Evolutionary conservation across 2,329 filamentous ascomycete species (phyloP), one percentile per base, ranked within the genome.

Genomic region (Thielaviopsis populi): DNA sequence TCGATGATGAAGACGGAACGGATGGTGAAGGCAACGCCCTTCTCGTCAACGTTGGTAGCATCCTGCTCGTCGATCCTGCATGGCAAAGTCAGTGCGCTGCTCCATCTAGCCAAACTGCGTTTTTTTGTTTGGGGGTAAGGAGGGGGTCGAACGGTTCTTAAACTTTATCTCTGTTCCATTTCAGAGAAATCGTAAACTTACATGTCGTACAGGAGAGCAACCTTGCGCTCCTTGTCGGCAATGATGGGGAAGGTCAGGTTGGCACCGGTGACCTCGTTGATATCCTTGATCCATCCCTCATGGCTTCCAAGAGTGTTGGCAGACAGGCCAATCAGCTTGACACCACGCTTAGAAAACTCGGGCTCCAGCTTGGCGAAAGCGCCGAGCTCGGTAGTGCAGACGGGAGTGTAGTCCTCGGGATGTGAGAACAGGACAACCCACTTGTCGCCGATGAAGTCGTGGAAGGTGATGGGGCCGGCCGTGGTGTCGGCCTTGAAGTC

Each of bases 1-100:
- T 96, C 91, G 75, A 96, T 94, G 77, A 96, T 81, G 81, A 95
- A 96, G 73, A 96, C 91, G 70, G 88, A 90, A 71, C 91, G 89
- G 77, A 96, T 95, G 70, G 91, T 96, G 78, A 95, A 92, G 64
- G 91, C 90, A 70, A 92, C 88, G 70, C 87, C 87, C 82, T 89
- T 89, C 71, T 81, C 75, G 74, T 91, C 87, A 65, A 91, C 85
- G 76, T 91, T 91, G 78, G 85, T 88, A 70, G 85, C 82, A 75
- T 91, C 88, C 75, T 90, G 86, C 77, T 88, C 82, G 77, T 91
- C 87, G 71, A 91, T 79, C 82, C 82, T 85, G 69, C 19, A 6
- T 24, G n/a, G 2, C 27, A 27, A 17, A 50, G 42, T 63, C 30
- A 59, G 59, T 42, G 41, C 22, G 10, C 7, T 50, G 46, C 2